phyloP scores from a whole-genome alignment of 495 filamentous ascomycete species.

The Cercophora newfieldiana region DNA sequence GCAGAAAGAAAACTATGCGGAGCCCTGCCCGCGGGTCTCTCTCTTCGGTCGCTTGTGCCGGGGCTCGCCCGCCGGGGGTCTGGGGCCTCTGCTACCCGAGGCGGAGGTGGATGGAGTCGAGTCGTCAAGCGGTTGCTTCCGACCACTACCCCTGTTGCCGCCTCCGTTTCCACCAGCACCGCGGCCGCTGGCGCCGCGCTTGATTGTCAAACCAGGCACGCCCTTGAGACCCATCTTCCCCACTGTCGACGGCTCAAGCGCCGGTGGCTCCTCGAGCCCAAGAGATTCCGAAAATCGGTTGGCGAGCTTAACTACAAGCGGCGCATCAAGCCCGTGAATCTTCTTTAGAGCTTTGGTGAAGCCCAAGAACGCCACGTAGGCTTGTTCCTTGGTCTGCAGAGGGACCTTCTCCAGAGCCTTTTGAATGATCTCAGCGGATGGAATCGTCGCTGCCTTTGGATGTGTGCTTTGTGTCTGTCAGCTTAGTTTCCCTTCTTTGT shows the following conservation, averaged over 20 bases:
- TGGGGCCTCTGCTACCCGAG: background rate
- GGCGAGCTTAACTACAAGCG: slow-evolving; percentile 26
- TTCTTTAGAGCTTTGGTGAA: slow-evolving; percentile 28
- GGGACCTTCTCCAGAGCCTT: slow-evolving; percentile 30
- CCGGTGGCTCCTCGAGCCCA: slow-evolving; percentile 25
- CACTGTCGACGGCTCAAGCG: slow-evolving; percentile 18
- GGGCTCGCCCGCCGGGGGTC: background rate
- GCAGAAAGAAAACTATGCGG: background rate
- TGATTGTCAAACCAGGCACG: slow-evolving; percentile 29
- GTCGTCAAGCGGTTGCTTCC: background rate
- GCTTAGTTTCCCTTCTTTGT: background rate
- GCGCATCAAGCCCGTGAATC: slow-evolving; percentile 16
- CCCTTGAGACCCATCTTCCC: slow-evolving; percentile 38
- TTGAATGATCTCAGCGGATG: slow-evolving; percentile 26
- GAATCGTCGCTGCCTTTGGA: slow-evolving; percentile 20
- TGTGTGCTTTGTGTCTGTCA: background rate
- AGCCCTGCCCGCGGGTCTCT: background rate
- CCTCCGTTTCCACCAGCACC: no score
- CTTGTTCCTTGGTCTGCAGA: slow-evolving; percentile 25
- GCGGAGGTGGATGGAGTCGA: background rate
- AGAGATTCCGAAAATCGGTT: slow-evolving; percentile 29
- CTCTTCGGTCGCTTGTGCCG: background rate
- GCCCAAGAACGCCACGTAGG: slow-evolving; percentile 32
- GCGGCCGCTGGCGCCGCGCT: background rate
- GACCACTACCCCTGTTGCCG: background rate